These are phyloP conservation scores for Lagerstroemia speciosa DNA, from an alignment of 345 rosid genomes.

Conservation along the genomic window DNA sequence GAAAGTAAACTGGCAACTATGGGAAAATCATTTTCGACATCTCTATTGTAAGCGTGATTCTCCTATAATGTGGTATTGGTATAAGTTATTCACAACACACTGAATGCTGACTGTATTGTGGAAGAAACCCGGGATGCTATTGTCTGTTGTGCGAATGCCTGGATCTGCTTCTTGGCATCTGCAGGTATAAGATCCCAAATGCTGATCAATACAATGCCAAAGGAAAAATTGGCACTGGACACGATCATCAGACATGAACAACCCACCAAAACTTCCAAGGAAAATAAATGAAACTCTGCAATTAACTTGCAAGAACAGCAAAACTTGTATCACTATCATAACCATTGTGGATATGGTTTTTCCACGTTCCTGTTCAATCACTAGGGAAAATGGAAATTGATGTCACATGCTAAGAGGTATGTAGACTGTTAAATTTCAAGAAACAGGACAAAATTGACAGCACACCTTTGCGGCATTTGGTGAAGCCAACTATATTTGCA, in stretches of 20 bases:
- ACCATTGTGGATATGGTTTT: no score
- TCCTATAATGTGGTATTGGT: not conserved
- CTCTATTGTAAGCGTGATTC: not conserved
- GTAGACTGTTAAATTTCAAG: not conserved
- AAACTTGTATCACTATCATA: not conserved
- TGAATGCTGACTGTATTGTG: slow-evolving; percentile 83
- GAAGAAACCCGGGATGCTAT: slow-evolving; percentile 73
- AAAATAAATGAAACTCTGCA: not conserved
- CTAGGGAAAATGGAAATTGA: no score
- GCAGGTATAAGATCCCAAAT: slow-evolving; percentile 11
- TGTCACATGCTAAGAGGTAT: not conserved
- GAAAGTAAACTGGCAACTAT: not conserved
- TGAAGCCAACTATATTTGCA: slow-evolving; percentile 75
- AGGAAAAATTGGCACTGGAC: not conserved
- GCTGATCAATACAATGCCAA: not conserved
- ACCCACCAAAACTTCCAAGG: no score
- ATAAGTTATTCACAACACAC: slow-evolving; percentile 40
- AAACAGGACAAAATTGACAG: not conserved
- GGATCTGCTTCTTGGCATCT: slow-evolving; percentile 86
- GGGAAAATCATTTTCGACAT: not conserved
- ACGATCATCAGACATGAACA: not conserved
- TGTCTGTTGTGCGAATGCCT: slow-evolving; percentile 71
- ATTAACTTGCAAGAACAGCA: not conserved
- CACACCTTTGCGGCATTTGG: slow-evolving; percentile 70
- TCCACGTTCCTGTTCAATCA: no score